Percentiles rank a stretch among this genome's conserved stretches.
These are phyloP conservation scores for Cutaneotrichosporon sp. DNA, from an alignment of 1,284 basidiomycete species.

Conservation along the genomic window DNA sequence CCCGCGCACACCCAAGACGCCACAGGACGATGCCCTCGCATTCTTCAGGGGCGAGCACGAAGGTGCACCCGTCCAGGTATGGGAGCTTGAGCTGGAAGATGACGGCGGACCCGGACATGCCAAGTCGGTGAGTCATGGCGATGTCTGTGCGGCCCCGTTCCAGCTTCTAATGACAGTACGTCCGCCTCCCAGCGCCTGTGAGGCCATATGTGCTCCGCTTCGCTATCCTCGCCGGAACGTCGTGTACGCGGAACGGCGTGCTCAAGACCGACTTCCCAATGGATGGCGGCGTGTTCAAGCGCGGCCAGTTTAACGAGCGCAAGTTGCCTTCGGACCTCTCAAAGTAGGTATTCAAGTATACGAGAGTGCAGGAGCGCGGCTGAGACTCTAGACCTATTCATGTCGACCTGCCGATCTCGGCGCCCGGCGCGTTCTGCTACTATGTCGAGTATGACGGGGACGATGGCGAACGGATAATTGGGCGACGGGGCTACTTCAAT, in stretches of 20 bases:
- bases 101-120: slow-evolving; percentile 84
- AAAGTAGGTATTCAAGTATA: slow-evolving; percentile 65
- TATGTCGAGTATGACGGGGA: slow-evolving; percentile 77
- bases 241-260: slow-evolving; percentile 72
- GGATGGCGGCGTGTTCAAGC: slow-evolving; percentile 76
- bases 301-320: slow-evolving; percentile 69
- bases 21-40: slow-evolving; percentile 82
- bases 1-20: slow-evolving; percentile 64
- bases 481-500: slow-evolving; percentile 88
- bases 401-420: slow-evolving; percentile 87
- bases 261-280: slow-evolving; percentile 93
- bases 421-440: slow-evolving; percentile 89
- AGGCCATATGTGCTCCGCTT: slow-evolving; percentile 83
- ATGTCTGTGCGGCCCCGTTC: not conserved
- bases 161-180: slow-evolving; percentile 61
- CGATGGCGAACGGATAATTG: slow-evolving; percentile 58
- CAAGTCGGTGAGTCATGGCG: slow-evolving; percentile 60
- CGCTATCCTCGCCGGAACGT: slow-evolving; percentile 79
- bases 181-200: slow-evolving; percentile 86
- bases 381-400: slow-evolving; percentile 67
- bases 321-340: slow-evolving; percentile 47
- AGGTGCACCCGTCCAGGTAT: slow-evolving; percentile 68
- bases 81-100: slow-evolving; percentile 74
- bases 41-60: slow-evolving; percentile 63
- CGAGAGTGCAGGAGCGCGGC: not conserved